Percentiles rank a stretch among this genome's conserved stretches.
Conservation (phyloP, 352 stramenopile genomes). For the Pilasporangium apinafurcum region DNA sequence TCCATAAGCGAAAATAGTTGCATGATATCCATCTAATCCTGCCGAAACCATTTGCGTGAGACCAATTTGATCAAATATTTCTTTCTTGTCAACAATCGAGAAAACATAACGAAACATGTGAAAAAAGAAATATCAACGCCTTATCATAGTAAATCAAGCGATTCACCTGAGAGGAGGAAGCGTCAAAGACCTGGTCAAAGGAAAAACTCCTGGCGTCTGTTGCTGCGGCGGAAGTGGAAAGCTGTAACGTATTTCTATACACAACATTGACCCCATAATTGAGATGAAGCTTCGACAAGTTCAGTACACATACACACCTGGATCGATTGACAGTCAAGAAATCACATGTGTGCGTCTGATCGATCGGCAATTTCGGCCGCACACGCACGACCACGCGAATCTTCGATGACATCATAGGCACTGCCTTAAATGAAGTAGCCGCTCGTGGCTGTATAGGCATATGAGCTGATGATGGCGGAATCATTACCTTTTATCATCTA, state of each 20-base stretch:
- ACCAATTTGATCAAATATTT: constrained; percentile 32
- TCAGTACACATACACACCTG: constrained; percentile 3
- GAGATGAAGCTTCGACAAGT: no score
- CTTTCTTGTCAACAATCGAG: constrained; percentile 10
- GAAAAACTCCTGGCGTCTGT: constrained; percentile 23
- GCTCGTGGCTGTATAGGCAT: background rate
- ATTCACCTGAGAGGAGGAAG: constrained; percentile 19
- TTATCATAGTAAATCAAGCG: no score
- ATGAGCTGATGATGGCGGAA: background rate
- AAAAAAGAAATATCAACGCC: no score
- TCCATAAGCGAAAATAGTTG: constrained; percentile 51
- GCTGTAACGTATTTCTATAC: constrained; percentile 22
- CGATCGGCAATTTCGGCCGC: constrained; percentile 25
- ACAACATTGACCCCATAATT: no score
- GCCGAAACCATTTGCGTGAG: constrained; percentile 22
- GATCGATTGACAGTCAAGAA: constrained; percentile 22
- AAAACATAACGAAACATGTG: no score
- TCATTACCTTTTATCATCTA: background rate
- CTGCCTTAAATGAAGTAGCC: background rate
- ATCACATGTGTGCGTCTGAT: constrained; percentile 23
- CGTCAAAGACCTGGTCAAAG: constrained; percentile 51
- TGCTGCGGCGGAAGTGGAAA: constrained; percentile 7
- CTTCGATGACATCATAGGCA: constrained; percentile 3
- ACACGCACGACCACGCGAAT: constrained; percentile 54
- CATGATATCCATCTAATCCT: constrained; percentile 34